phyloP scores from a whole-genome alignment of 2,329 filamentous ascomycete species.

The Claviceps spartinae region DNA sequence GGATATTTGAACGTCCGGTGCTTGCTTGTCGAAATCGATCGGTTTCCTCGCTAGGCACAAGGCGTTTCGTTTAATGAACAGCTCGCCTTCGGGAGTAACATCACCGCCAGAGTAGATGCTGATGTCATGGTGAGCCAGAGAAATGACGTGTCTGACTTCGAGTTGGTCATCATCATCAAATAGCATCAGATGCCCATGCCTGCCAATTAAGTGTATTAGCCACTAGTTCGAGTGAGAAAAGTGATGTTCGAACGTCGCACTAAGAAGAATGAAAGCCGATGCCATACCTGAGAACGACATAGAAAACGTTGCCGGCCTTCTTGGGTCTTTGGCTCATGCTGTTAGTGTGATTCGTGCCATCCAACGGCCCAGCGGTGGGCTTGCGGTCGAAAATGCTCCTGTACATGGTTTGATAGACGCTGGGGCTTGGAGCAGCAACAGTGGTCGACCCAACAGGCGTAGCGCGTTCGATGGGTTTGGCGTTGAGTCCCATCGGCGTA shows the following conservation, averaged over 20 bases:
- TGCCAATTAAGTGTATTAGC: conserved; percentile 19
- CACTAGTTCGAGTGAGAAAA: background rate
- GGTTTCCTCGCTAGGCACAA: conserved; percentile 61
- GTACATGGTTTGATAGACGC: conserved; percentile 98
- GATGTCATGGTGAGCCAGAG: conserved; percentile 74
- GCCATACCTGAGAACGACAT: conserved; percentile 68
- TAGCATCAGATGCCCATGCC: conserved; percentile 91
- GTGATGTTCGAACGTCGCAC: background rate
- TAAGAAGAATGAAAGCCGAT: background rate
- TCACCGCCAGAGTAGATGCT: conserved; percentile 73
- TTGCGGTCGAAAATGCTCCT: conserved; percentile 86
- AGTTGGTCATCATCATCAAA: conserved; percentile 93
- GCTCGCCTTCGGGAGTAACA: conserved; percentile 71
- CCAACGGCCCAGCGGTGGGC: conserved; percentile 30
- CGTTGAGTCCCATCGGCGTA: conserved; percentile 80
- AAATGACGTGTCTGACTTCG: conserved; percentile 92
- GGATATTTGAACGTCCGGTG: conserved; percentile 43
- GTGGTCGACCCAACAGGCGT: conserved; percentile 65
- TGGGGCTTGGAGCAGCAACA: conserved; percentile 69
- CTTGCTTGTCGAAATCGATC: conserved; percentile 34
- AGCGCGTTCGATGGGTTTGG: conserved; percentile 76
- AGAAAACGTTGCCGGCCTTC: conserved; percentile 78
- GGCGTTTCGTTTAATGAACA: conserved; percentile 92
- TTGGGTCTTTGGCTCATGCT: conserved; percentile 40
- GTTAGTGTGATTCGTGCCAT: conserved; percentile 32